phyloP scores from a whole-genome alignment of 2,329 filamentous ascomycete species.

The Pseudogymnoascus destructans region DNA sequence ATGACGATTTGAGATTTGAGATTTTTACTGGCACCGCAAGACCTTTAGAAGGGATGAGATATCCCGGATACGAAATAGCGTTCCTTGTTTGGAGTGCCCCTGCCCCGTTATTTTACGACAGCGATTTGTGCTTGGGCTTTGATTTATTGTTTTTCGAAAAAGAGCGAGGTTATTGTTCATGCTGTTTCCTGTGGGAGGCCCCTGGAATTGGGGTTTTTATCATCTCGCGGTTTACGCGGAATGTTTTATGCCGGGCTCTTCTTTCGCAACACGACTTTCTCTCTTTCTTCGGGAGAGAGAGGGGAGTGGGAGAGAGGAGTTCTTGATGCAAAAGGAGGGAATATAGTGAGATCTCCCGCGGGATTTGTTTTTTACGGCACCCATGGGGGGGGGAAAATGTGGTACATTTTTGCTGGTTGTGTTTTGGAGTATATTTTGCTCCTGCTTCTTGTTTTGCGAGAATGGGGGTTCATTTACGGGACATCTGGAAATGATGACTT shows the following conservation, averaged over 20 bases:
- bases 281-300: background rate
- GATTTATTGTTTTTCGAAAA: background rate
- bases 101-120: background rate
- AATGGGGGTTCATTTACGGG: background rate
- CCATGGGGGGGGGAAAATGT: background rate
- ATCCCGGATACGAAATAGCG: constrained; percentile 1
- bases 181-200: background rate
- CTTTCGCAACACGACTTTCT: background rate
- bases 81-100: background rate
- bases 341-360: background rate
- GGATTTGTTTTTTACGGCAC: background rate
- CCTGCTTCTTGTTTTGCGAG: constrained; percentile 3
- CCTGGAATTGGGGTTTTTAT: constrained; percentile 1
- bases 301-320: background rate
- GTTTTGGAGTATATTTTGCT: background rate
- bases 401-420: constrained; percentile 3
- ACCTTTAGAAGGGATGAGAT: background rate
- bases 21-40: background rate
- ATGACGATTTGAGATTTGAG: constrained; percentile 3
- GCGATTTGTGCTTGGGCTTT: constrained; percentile 4
- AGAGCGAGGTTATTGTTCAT: background rate
- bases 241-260: background rate
- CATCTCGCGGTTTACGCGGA: background rate
- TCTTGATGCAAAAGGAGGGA: background rate
- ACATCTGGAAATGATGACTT: constrained; percentile 8